Base-by-base conservation (phyloP, 805 yeast species). In the Lipomyces mesembrius region DNA sequence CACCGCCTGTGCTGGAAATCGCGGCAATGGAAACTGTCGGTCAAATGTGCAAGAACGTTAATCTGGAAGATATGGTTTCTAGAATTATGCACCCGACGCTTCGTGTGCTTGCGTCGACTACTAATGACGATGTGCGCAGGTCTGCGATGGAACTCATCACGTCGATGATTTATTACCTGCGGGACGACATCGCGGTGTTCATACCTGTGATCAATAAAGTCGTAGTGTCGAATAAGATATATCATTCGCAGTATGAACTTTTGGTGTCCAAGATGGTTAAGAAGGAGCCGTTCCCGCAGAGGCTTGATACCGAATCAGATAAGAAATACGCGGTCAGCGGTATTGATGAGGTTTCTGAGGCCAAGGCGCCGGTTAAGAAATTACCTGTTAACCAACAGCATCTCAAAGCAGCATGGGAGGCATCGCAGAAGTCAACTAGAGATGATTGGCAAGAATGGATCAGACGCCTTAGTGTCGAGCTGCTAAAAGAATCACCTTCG, bases 391-490 rank as follows among this genome's bases (percentile, higher is more conserved):
- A 87, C 70, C 88, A 86, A 71, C 82, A 82, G 62, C 81, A 81
- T 8, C 81, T 95, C 73, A 88, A 91, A 73, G 85, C 86, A 56
- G 91, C 93, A 0, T 95, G 99, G 98, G 97, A 92, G 72, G 89
- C 97, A 34, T 85, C 90, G 29, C 94, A 91, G 71, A 86, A 94
- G 71, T 85, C 96, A 61, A 91, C 98, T 0, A 88, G 88, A 72
- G 98, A 93, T 73, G 99, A 95, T 72, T 95, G 99, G 99, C 94
- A 90, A 73, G 98, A 95, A 75, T 95, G 99, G 99, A 87, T 92
- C 71, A 85, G 96, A 66, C 83, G 95, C 66, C 81, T 95, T 59
- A 88, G 95, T 72, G 89, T 92, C 61, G 97, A 92, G 74, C 77
- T 95, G 43, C 80, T 95, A 70, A 91, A 90, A 73, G 97, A 93